Evolutionary conservation across 2,329 filamentous ascomycete genomes (phyloP).

Genomic region (Ramularia endophylla): DNA sequence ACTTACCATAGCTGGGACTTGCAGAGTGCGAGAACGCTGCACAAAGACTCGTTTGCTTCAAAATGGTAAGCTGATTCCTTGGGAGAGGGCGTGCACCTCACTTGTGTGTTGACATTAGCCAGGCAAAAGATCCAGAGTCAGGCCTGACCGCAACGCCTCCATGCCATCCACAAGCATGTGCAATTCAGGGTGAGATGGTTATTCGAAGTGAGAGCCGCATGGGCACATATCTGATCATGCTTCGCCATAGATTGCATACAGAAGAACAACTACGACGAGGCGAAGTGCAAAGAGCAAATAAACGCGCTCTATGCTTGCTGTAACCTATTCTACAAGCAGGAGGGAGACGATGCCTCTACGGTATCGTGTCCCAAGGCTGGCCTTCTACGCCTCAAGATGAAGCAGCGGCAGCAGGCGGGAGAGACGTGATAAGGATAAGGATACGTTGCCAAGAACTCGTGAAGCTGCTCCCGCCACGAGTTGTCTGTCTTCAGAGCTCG

Average conservation of each 20-base stretch:
- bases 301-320: constrained; percentile 92
- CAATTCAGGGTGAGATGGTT: constrained; percentile 83
- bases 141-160: constrained; percentile 70
- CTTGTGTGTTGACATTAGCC: neutral
- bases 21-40: too few relatives aligned
- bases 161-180: constrained; percentile 83
- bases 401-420: constrained; percentile 50
- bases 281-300: constrained; percentile 67
- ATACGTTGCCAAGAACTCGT: too few relatives aligned
- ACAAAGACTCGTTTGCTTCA: too few relatives aligned
- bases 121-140: constrained; percentile 47
- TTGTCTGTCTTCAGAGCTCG: too few relatives aligned
- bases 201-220: neutral
- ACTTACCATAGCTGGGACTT: too few relatives aligned
- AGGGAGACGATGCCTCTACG: constrained; percentile 69
- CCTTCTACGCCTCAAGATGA: constrained; percentile 76
- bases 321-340: constrained; percentile 73
- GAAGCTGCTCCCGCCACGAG: too few relatives aligned
- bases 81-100: constrained; percentile 1
- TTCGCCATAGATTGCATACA: constrained; percentile 56
- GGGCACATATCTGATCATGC: neutral
- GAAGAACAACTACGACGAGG: constrained; percentile 79
- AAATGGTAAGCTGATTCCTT: too few relatives aligned
- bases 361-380: constrained; percentile 80
- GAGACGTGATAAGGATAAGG: too few relatives aligned